Evolutionary conservation across 345 rosid genomes (phyloP).

Genomic region (Cardiospermum halicacabum): DNA sequence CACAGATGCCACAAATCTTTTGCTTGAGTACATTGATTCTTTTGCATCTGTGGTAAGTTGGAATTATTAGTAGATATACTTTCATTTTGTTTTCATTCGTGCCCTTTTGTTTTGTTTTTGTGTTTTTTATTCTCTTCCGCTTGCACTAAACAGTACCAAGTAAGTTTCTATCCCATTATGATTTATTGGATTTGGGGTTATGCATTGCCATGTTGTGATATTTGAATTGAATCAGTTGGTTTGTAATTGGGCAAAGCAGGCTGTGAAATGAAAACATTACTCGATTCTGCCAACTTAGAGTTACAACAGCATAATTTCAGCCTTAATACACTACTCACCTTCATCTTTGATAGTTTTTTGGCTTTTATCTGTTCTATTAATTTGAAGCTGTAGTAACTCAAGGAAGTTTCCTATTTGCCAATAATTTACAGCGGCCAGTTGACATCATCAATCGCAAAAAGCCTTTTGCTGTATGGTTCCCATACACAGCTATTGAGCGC

Average conservation of each 20-base stretch:
- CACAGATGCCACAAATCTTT: constrained; percentile 75
- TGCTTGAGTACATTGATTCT: constrained; percentile 65
- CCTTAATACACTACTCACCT: too few relatives aligned
- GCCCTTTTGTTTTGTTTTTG: too few relatives aligned
- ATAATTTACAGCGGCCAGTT: constrained; percentile 61
- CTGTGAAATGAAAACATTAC: too few relatives aligned
- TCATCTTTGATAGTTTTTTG: not conserved
- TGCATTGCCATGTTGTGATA: too few relatives aligned
- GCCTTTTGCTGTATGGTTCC: constrained; percentile 76
- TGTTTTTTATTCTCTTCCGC: too few relatives aligned
- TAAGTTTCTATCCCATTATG: not conserved
- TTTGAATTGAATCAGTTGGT: too few relatives aligned
- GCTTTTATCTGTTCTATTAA: not conserved
- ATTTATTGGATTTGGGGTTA: not conserved
- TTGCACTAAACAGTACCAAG: too few relatives aligned
- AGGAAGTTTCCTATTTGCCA: not conserved
- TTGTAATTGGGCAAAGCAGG: too few relatives aligned
- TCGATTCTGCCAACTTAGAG: too few relatives aligned
- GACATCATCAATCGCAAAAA: constrained; percentile 64
- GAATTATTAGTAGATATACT: constrained; percentile 7
- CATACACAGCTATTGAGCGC: constrained; percentile 64
- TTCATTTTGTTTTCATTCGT: not conserved
- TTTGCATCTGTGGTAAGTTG: constrained; percentile 69
- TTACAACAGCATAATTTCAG: too few relatives aligned
- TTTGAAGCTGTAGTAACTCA: constrained; percentile 11